phyloP scores from a whole-genome alignment of 192 early-diverging fungal genomes.

The Glomus cerebriforme region DNA sequence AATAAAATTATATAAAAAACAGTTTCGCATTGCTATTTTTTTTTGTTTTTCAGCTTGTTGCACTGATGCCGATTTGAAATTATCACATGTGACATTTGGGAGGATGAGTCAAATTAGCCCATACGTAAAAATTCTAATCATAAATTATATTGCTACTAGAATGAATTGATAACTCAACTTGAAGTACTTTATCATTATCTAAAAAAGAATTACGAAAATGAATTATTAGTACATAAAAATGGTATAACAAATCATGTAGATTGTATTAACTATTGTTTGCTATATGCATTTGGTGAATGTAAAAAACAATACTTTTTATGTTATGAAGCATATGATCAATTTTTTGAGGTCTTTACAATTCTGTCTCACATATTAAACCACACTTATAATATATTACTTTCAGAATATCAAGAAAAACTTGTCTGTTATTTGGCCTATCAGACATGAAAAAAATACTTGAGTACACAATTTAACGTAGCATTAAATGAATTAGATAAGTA shows the following conservation, averaged over 20 bases:
- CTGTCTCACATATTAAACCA: not conserved
- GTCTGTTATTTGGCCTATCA: not conserved
- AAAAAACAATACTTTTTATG: not conserved
- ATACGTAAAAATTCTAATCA: too few relatives aligned
- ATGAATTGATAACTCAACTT: not conserved
- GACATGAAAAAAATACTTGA: not conserved
- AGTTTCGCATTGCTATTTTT: too few relatives aligned
- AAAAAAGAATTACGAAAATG: not conserved
- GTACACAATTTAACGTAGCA: not conserved
- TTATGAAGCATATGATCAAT: not conserved
- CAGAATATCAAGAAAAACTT: not conserved
- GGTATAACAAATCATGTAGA: not conserved
- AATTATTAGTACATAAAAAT: not conserved
- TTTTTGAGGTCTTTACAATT: not conserved
- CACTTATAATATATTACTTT: not conserved
- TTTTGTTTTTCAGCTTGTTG: too few relatives aligned
- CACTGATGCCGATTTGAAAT: too few relatives aligned
- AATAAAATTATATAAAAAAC: too few relatives aligned
- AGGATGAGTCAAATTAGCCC: too few relatives aligned
- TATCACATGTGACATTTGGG: too few relatives aligned
- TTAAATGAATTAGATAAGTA: not conserved
- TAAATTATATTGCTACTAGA: too few relatives aligned
- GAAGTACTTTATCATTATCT: not conserved
- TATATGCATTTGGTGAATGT: not conserved
- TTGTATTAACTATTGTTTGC: not conserved